These are phyloP conservation scores for Tetrapyrgos nigripes DNA, from an alignment of 1,284 basidiomycete species.

Conservation along the genomic window DNA sequence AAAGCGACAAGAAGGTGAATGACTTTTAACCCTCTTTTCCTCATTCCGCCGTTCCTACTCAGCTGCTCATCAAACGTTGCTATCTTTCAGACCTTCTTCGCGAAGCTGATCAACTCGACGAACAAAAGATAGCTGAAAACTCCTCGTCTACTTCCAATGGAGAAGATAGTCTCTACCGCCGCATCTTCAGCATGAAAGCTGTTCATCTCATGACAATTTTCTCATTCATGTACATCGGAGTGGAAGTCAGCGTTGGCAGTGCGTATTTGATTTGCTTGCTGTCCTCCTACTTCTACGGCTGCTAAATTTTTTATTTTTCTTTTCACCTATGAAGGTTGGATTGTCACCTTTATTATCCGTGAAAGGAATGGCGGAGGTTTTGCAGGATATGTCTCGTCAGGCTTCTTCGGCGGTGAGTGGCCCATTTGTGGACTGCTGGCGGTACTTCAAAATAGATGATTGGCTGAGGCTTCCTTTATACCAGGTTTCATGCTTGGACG, in stretches of 20 bases:
- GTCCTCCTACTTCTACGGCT: slow-evolving; percentile 32
- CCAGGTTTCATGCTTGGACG: slow-evolving; percentile 30
- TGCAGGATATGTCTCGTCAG: slow-evolving; percentile 39
- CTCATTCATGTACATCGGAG: slow-evolving; percentile 60
- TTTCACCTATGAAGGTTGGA: slow-evolving; percentile 41
- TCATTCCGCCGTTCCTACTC: neutral
- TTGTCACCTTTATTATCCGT: slow-evolving; percentile 45
- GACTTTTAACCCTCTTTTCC: neutral
- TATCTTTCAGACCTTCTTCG: slow-evolving; percentile 29
- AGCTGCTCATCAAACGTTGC: too few relatives aligned
- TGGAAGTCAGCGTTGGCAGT: slow-evolving; percentile 55
- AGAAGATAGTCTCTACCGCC: slow-evolving; percentile 47
- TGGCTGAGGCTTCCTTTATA: neutral
- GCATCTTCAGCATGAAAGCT: slow-evolving; percentile 52
- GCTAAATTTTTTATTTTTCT: slow-evolving; percentile 14
- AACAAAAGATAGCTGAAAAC: slow-evolving; percentile 22
- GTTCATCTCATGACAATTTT: slow-evolving; percentile 63
- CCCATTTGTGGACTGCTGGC: slow-evolving; percentile 10
- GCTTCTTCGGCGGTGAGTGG: slow-evolving; percentile 37
- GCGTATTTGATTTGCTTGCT: slow-evolving; percentile 1
- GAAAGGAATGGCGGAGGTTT: slow-evolving; percentile 31
- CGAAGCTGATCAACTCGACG: slow-evolving; percentile 35
- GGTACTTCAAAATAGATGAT: neutral
- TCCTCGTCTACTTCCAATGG: neutral
- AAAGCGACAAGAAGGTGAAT: slow-evolving; percentile 59